Evolutionary conservation across 306 rosid species (phyloP), one percentile per base, ranked within the genome.

Genomic region (Amphicarpaea edgeworthii): DNA sequence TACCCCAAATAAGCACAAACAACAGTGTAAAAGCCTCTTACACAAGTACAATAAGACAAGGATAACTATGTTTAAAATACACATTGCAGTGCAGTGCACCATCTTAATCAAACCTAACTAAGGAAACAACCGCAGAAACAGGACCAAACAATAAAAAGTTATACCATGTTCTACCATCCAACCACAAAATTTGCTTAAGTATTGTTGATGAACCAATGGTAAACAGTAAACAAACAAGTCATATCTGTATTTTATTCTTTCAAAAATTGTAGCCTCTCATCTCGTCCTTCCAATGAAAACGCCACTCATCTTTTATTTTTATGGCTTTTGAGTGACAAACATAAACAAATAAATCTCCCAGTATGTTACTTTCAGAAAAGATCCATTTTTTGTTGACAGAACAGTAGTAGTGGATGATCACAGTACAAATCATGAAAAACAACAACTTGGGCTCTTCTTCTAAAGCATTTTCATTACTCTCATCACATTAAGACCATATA

Each of bases 51-150:
- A 15, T 10, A 43, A 75, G 50, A 19, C 26, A 23, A 43, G 20
- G 20, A 63, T 49, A 47, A 6, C 64, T 21, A 75, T 20, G 40
- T 54, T 42, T 49, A 8, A 46, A 49, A 54, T 61, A 45, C 16
- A 75, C 3, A n/a, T n/a, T n/a, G n/a, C n/a, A n/a, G n/a, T n/a
- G n/a, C n/a, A 6, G 49, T 42, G 19, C 62, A 45, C 6, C 57
- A 2, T 45, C 61, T 61, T 12, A 74, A 21, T 34, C 24, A 70
- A 54, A 20, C 4, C 24, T 12, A 38, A 8, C n/a, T 14, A 54
- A 4, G 15, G 63, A 28, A 20, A 30, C 37, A 16, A 5, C n/a
- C n/a, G n/a, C n/a, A n/a, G n/a, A 71, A 20, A 8, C 49, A 70
- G 34, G 0, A 37, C 4, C 66, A 54, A 72, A 21, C 23, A 38